These are phyloP conservation scores for Centrapalus pauciflorus DNA, from an alignment of 129 eudicot species.

Conservation along the genomic window DNA sequence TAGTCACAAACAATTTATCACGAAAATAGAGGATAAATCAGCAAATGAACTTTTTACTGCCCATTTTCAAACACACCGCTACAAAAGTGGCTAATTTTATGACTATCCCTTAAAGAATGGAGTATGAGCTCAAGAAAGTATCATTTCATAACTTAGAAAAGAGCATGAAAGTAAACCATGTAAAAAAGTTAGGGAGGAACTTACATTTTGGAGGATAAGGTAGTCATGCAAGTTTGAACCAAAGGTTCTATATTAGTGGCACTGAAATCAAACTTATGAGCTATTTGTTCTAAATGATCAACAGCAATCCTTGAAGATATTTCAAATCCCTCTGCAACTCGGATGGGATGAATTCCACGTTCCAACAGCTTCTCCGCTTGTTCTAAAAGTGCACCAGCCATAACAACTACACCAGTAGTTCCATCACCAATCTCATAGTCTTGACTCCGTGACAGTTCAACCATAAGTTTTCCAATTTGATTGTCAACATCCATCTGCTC, in stretches of 20 bases:
- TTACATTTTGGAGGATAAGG: constrained; percentile 95
- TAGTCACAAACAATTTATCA: no score
- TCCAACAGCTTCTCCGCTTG: constrained; percentile 87
- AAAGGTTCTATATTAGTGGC: constrained; percentile 57
- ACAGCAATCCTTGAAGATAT: constrained; percentile 91
- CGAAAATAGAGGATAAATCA: no score
- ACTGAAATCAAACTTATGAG: constrained; percentile 83
- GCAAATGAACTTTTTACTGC: no score
- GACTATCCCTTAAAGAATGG: background rate
- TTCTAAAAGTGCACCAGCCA: constrained; percentile 96
- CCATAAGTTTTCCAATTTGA: constrained; percentile 97
- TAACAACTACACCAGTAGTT: constrained; percentile 96
- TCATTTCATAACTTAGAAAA: no score
- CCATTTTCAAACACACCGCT: no score
- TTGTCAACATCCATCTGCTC: constrained; percentile 99
- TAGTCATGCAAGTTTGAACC: constrained; percentile 98
- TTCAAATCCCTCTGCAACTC: constrained; percentile 95
- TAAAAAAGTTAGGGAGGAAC: constrained; percentile 11
- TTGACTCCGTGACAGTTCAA: constrained; percentile 92
- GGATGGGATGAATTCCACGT: constrained; percentile 96
- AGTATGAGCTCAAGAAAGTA: background rate
- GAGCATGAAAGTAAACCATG: background rate
- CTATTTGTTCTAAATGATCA: constrained; percentile 78
- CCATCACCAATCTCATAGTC: constrained; percentile 99
- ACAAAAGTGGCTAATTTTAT: no score